A percentile compares a stretch with the other conserved stretches of the same genome.
Evolutionary conservation across 169 alveolate genomes (phyloP).

Genomic region (Cytauxzoon felis): DNA sequence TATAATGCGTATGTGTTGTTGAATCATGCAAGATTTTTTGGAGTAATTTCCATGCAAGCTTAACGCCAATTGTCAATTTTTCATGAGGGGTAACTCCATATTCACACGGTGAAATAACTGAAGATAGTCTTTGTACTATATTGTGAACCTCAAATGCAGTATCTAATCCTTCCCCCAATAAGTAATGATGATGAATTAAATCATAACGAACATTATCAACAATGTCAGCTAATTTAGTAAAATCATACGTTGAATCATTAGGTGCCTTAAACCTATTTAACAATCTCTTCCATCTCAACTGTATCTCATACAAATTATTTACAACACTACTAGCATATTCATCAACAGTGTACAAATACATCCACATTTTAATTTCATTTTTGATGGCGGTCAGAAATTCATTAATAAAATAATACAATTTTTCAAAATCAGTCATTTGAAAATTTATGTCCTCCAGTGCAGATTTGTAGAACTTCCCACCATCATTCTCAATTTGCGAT

Average conservation of each 20-base stretch:
- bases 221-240: conserved; percentile 79
- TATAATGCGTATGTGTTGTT: conserved; percentile 51
- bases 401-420: conserved; percentile 33
- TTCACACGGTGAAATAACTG: conserved; percentile 75
- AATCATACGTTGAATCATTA: conserved; percentile 68
- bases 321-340: conserved; percentile 68
- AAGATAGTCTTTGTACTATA: conserved; percentile 63
- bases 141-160: conserved; percentile 68
- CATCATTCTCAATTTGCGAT: conserved; percentile 44
- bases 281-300: conserved; percentile 64
- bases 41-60: conserved; percentile 74
- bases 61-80: conserved; percentile 72
- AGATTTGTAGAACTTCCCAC: conserved; percentile 32
- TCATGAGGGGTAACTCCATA: conserved; percentile 77
- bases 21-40: conserved; percentile 76
- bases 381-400: conserved; percentile 61
- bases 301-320: conserved; percentile 60
- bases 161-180: conserved; percentile 70
- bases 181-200: conserved; percentile 78
- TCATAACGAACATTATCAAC: conserved; percentile 81
- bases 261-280: conserved; percentile 33
- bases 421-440: conserved; percentile 33
- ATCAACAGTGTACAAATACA: conserved; percentile 67
- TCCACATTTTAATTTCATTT: conserved; percentile 71
- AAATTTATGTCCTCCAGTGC: conserved; percentile 48